phyloP scores from a whole-genome alignment of 169 alveolate species.

The Besnoitia besnoiti region DNA sequence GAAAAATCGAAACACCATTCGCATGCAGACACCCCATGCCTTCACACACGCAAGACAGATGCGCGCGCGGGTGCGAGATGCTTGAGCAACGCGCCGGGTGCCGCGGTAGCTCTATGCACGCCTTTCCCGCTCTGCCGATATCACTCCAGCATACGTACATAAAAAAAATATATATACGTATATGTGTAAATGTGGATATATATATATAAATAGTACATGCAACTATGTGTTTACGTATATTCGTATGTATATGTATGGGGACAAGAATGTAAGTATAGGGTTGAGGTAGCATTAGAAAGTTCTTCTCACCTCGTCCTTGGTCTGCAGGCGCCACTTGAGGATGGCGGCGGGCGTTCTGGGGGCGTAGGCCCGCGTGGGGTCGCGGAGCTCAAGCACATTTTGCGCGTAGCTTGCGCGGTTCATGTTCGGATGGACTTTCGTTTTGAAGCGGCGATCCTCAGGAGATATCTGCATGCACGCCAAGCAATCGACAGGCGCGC shows the following conservation, averaged over 20 bases:
- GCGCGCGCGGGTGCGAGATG: too few species aligned
- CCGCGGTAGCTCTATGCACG: too few species aligned
- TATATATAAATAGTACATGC: not conserved
- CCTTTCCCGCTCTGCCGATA: too few species aligned
- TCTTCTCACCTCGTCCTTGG: slow-evolving; percentile 56
- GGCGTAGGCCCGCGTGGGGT: slow-evolving; percentile 64
- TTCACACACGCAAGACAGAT: too few species aligned
- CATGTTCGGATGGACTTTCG: slow-evolving; percentile 73
- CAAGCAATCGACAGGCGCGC: not conserved
- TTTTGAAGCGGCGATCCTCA: slow-evolving; percentile 70
- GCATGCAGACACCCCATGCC: not conserved
- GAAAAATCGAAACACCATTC: not conserved
- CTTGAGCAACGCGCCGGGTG: too few species aligned
- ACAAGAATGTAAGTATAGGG: not conserved
- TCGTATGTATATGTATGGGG: not conserved
- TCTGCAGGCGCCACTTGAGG: slow-evolving; percentile 67
- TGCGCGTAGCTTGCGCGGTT: slow-evolving; percentile 68
- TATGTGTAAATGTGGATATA: not conserved
- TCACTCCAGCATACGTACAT: not conserved
- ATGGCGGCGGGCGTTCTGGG: slow-evolving; percentile 70
- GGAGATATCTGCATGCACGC: slow-evolving; percentile 59
- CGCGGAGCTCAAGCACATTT: slow-evolving; percentile 68
- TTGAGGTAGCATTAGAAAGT: not conserved
- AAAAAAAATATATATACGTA: not conserved
- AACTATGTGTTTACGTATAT: not conserved